phyloP scores from a whole-genome alignment of 148 eudicot genomes.

The Nepenthes gracilis region DNA sequence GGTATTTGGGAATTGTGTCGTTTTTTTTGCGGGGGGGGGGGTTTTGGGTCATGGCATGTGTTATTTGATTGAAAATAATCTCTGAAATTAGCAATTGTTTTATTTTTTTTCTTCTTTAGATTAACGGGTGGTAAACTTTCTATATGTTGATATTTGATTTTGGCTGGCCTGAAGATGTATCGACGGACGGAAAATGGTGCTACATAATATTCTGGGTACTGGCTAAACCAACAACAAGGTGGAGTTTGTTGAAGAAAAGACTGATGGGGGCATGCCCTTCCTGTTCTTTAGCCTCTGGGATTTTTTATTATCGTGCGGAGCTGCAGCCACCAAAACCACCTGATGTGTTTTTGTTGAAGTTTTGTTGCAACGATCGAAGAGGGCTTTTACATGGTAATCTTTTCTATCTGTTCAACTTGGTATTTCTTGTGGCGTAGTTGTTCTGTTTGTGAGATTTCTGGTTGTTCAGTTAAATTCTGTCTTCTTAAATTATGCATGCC shows the following conservation, averaged over 20 bases:
- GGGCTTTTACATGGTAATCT: constrained; percentile 77
- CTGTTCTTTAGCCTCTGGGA: constrained; percentile 66
- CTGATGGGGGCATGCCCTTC: constrained; percentile 72
- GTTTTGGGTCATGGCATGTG: too few relatives aligned
- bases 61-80: too few relatives aligned
- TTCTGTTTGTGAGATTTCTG: too few relatives aligned
- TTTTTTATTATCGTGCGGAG: constrained; percentile 47
- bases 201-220: constrained; percentile 75
- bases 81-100: too few relatives aligned
- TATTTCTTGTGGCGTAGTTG: background rate
- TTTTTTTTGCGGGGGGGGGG: too few relatives aligned
- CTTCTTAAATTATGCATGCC: too few relatives aligned
- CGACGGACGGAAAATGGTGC: constrained; percentile 97
- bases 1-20: too few relatives aligned
- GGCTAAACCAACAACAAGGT: constrained; percentile 51
- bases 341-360: constrained; percentile 73
- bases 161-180: constrained; percentile 43
- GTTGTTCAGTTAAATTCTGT: too few relatives aligned
- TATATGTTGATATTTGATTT: constrained; percentile 2
- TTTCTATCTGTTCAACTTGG: background rate
- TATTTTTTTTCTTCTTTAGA: too few relatives aligned
- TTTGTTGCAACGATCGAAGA: constrained; percentile 55
- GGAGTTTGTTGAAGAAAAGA: constrained; percentile 75
- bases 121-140: background rate
- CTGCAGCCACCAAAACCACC: constrained; percentile 54